Conservation (phyloP, 2,329 filamentous ascomycete species). For the Cercospora berteroae region DNA sequence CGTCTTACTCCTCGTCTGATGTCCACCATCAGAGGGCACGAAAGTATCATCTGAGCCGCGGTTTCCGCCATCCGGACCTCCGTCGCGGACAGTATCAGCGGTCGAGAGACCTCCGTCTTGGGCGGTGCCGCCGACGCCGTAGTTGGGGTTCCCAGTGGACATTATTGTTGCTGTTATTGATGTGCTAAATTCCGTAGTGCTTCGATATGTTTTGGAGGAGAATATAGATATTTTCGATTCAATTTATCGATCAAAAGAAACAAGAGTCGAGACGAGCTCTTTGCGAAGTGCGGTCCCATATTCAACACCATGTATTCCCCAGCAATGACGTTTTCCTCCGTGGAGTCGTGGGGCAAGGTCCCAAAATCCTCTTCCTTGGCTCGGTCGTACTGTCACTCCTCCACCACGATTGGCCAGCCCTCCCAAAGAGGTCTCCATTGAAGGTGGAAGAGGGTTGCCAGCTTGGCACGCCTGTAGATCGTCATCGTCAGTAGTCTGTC, state of each 20-base stretch:
- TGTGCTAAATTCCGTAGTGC: background rate
- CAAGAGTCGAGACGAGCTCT: no score
- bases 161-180: constrained; percentile 5
- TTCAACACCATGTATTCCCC: background rate
- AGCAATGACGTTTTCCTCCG: background rate
- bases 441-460: background rate
- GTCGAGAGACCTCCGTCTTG: constrained; percentile 26
- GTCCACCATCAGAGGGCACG: background rate
- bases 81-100: constrained; percentile 23
- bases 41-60: background rate
- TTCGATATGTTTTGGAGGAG: no score
- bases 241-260: background rate
- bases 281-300: background rate
- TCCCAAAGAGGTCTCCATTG: background rate
- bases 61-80: constrained; percentile 17
- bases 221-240: no score
- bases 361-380: background rate
- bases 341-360: background rate
- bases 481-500: no score
- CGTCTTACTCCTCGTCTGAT: constrained; percentile 12
- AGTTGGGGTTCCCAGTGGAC: constrained; percentile 21
- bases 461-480: background rate
- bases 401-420: background rate
- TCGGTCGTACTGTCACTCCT: background rate
- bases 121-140: constrained; percentile 22